phyloP scores from a whole-genome alignment of 495 filamentous ascomycete genomes.

The Aspergillus kassunensis region DNA sequence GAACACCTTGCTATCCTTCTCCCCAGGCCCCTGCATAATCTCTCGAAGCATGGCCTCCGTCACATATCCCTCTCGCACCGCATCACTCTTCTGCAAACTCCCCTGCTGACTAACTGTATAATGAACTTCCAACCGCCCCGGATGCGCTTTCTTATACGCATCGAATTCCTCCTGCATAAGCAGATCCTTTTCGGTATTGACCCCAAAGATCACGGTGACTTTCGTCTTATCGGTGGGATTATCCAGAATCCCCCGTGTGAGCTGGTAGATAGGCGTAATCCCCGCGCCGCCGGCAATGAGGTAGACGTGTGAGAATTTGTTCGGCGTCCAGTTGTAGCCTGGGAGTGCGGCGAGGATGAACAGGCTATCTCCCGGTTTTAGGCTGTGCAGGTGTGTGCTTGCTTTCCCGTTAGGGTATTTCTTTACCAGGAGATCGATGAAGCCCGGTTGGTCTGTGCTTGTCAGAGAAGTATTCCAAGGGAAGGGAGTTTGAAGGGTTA shows the following conservation, averaged over 20 bases:
- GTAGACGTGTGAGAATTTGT: constrained; percentile 51
- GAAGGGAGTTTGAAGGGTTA: background rate
- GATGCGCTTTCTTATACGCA: constrained; percentile 47
- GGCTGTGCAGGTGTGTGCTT: constrained; percentile 56
- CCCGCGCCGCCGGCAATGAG: constrained; percentile 62
- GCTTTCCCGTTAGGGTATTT: constrained; percentile 60
- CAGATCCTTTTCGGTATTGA: constrained; percentile 60
- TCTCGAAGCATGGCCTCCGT: constrained; percentile 51
- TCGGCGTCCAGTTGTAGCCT: constrained; percentile 52
- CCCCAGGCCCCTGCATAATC: constrained; percentile 33
- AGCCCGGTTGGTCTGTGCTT: constrained; percentile 46
- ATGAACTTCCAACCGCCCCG: constrained; percentile 53
- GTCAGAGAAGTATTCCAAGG: background rate
- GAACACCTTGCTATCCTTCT: constrained; percentile 54
- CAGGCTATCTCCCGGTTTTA: constrained; percentile 56
- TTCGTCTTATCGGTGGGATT: constrained; percentile 60
- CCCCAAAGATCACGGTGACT: constrained; percentile 61
- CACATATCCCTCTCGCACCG: constrained; percentile 51
- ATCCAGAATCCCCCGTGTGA: constrained; percentile 55
- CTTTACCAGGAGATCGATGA: constrained; percentile 59
- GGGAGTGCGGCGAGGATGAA: constrained; percentile 49
- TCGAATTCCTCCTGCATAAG: constrained; percentile 54
- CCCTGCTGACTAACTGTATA: constrained; percentile 54
- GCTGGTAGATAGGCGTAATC: constrained; percentile 62
- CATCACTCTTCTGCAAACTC: constrained; percentile 2